These are phyloP conservation scores for Cyclotella distinguenda DNA, from an alignment of 108 stramenopile genomes.

Conservation along the genomic window DNA sequence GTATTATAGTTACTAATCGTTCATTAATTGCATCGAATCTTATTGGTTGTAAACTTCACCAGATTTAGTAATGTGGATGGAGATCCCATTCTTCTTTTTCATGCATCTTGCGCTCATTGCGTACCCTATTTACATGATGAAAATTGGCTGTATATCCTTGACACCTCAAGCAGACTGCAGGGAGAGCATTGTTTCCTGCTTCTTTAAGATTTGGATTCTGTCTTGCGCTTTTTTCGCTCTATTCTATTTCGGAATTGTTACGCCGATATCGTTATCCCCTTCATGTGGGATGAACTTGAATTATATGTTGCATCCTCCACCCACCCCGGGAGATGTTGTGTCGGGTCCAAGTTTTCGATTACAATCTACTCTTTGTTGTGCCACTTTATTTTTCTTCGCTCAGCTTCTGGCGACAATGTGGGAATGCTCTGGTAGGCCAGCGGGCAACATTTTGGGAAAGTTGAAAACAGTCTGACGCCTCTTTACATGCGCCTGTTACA, in stretches of 20 bases:
- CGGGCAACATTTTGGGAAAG: too few relatives aligned
- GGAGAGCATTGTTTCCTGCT: constrained; percentile 23
- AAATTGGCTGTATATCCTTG: constrained; percentile 27
- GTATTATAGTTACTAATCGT: background rate
- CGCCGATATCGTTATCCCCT: constrained; percentile 30
- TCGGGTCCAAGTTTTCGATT: constrained; percentile 44
- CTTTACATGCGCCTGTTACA: too few relatives aligned
- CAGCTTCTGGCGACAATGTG: constrained; percentile 25
- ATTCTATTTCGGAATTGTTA: constrained; percentile 45
- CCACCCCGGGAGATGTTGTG: constrained; percentile 40
- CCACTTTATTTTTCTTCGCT: constrained; percentile 38
- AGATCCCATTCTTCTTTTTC: constrained; percentile 50
- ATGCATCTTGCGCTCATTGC: constrained; percentile 43
- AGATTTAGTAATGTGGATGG: constrained; percentile 49
- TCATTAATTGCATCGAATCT: background rate
- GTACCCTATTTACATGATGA: constrained; percentile 37
- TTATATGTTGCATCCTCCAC: constrained; percentile 51
- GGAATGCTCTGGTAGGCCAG: constrained; percentile 14
- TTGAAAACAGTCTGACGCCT: too few relatives aligned
- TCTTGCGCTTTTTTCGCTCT: constrained; percentile 45
- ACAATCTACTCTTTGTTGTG: constrained; percentile 32
- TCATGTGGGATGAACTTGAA: constrained; percentile 47
- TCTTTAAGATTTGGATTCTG: constrained; percentile 42
- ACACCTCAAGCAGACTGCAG: constrained; percentile 19
- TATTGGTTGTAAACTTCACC: background rate